Evolutionary conservation across 1,284 basidiomycete genomes (phyloP).

Genomic region (Microbotryum intermedium): DNA sequence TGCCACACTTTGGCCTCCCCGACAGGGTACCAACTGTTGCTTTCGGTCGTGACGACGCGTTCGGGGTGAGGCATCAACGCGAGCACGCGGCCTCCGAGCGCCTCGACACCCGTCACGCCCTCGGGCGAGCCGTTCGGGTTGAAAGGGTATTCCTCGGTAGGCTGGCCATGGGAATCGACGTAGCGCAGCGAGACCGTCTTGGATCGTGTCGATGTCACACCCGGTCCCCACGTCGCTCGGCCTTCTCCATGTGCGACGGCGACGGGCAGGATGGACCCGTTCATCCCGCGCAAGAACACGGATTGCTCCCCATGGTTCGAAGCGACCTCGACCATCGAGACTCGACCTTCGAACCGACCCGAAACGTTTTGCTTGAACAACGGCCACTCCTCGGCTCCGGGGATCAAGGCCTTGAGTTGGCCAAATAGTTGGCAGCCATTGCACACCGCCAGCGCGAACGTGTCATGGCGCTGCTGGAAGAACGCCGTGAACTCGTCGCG

Average conservation of each 20-base stretch:
- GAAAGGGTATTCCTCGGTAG: conserved; percentile 72
- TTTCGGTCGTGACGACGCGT: conserved; percentile 34
- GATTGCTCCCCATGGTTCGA: conserved; percentile 47
- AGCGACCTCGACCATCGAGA: conserved; percentile 66
- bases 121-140: conserved; percentile 90
- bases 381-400: conserved; percentile 79
- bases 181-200: conserved; percentile 65
- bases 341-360: conserved; percentile 84
- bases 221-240: conserved; percentile 57
- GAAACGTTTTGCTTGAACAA: conserved; percentile 81
- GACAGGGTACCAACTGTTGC: conserved; percentile 50
- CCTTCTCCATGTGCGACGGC: conserved; percentile 97
- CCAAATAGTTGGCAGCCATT: conserved; percentile 98
- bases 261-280: conserved; percentile 74
- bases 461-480: conserved; percentile 61
- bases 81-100: conserved; percentile 74
- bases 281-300: conserved; percentile 84
- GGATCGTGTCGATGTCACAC: conserved; percentile 27
- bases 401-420: conserved; percentile 75
- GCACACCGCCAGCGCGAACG: conserved; percentile 90
- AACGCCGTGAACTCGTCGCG: conserved; percentile 68
- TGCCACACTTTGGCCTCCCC: conserved; percentile 52
- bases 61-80: conserved; percentile 79
- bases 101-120: conserved; percentile 82
- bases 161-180: conserved; percentile 55